A percentile compares a stretch with the other conserved stretches of the same genome.
These are phyloP conservation scores for Nicotiana knightiana DNA, from an alignment of 257 asterid species.

Conservation along the genomic window DNA sequence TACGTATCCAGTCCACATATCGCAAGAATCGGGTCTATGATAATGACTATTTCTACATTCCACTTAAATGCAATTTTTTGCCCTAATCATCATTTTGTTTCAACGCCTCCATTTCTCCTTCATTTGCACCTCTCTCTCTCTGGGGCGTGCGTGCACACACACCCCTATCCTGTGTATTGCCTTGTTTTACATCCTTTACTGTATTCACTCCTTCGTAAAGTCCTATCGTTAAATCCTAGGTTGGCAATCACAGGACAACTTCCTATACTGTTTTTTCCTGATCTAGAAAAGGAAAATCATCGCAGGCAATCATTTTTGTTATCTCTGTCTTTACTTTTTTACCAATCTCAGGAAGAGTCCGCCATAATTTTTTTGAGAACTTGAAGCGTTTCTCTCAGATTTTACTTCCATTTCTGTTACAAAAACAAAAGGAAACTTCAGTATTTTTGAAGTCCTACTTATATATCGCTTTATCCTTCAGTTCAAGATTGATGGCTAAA, in stretches of 20 bases:
- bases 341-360: neutral
- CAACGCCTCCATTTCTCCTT: neutral
- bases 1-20: too few relatives aligned
- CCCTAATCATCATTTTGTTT: neutral
- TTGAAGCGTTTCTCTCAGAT: neutral
- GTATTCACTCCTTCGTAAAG: too few relatives aligned
- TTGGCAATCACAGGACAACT: neutral
- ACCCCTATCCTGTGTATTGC: neutral
- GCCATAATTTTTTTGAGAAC: neutral
- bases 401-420: neutral
- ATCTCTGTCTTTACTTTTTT: neutral
- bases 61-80: too few relatives aligned
- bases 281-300: neutral
- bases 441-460: neutral
- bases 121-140: neutral
- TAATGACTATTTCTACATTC: too few relatives aligned
- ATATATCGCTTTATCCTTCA: neutral
- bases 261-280: neutral
- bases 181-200: too few relatives aligned
- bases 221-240: neutral
- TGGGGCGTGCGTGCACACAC: neutral
- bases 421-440: neutral
- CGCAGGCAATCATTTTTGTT: neutral
- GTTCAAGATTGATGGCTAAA: neutral
- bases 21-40: too few relatives aligned